Evolutionary conservation across 345 rosid species (phyloP).

Genomic region (Brassica incana): DNA sequence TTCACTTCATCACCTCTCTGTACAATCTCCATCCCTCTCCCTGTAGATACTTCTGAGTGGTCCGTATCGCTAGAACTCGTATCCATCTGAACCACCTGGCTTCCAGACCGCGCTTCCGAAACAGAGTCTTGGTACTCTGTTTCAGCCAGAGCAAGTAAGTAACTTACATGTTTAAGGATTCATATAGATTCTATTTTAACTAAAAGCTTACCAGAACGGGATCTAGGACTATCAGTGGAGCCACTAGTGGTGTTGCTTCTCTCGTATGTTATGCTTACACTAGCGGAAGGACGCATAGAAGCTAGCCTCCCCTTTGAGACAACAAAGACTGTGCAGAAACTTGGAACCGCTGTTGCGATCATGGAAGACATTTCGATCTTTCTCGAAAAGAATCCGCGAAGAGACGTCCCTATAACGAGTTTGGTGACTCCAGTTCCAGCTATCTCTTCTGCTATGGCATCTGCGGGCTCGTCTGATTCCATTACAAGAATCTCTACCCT

Average conservation of each 20-base stretch:
- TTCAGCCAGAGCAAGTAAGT: background rate
- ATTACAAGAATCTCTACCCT: conserved; percentile 52
- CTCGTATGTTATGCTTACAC: conserved; percentile 48
- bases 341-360: conserved; percentile 63
- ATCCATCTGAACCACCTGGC: conserved; percentile 26
- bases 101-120: conserved; percentile 33
- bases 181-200: background rate
- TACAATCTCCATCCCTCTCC: conserved; percentile 26
- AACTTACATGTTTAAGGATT: background rate
- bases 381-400: conserved; percentile 56
- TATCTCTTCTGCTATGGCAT: conserved; percentile 72
- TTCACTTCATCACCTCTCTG: conserved; percentile 11
- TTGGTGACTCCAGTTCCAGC: conserved; percentile 46
- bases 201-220: conserved; percentile 25
- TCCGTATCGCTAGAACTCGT: conserved; percentile 35
- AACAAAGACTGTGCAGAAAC: conserved; percentile 73
- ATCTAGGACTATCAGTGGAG: conserved; percentile 39
- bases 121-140: conserved; percentile 34
- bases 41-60: conserved; percentile 21
- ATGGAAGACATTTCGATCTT: conserved; percentile 56
- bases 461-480: conserved; percentile 68
- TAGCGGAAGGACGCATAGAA: conserved; percentile 74
- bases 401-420: conserved; percentile 85
- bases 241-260: conserved; percentile 47
- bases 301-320: conserved; percentile 73